These are phyloP conservation scores for Rosa rugosa DNA, from an alignment of 306 rosid genomes.

Conservation along the genomic window DNA sequence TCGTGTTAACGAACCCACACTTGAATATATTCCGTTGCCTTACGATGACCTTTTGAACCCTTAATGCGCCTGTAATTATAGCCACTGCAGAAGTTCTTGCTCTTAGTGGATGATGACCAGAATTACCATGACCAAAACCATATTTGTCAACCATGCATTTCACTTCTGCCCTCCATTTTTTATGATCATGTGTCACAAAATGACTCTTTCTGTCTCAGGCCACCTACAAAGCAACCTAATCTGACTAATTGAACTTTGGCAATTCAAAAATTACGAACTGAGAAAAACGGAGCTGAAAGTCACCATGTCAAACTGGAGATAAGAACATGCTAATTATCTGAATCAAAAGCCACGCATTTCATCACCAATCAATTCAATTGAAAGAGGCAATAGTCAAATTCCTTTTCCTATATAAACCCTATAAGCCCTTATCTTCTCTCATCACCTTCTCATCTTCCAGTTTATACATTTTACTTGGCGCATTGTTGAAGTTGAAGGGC, in stretches of 20 bases:
- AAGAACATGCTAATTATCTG: conserved; percentile 1
- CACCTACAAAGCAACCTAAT: not conserved
- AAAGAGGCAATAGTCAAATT: not conserved
- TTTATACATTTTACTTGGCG: not conserved
- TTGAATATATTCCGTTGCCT: not conserved
- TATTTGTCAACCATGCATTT: not conserved
- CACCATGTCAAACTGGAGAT: not conserved
- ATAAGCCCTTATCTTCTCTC: not conserved
- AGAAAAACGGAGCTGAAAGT: conserved; percentile 3
- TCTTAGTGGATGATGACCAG: conserved; percentile 16
- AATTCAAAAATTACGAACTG: conserved; percentile 4
- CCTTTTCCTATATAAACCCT: conserved; percentile 15
- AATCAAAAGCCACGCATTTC: not conserved
- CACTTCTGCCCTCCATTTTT: conserved; percentile 8
- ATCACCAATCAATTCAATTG: conserved; percentile 2
- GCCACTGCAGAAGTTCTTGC: not conserved
- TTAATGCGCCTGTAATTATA: conserved; percentile 6
- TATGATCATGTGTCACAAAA: not conserved
- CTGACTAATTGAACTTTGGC: not conserved
- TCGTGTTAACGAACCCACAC: not conserved
- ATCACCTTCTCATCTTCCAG: conserved; percentile 3
- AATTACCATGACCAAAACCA: not conserved
- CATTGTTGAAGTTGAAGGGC: not conserved
- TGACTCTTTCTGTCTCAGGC: too few relatives aligned
- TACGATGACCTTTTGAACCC: conserved; percentile 5